Percentiles rank a stretch among this genome's conserved stretches.
Conservation (phyloP, 139 green algal genomes). For the Eudorina sp. region DNA sequence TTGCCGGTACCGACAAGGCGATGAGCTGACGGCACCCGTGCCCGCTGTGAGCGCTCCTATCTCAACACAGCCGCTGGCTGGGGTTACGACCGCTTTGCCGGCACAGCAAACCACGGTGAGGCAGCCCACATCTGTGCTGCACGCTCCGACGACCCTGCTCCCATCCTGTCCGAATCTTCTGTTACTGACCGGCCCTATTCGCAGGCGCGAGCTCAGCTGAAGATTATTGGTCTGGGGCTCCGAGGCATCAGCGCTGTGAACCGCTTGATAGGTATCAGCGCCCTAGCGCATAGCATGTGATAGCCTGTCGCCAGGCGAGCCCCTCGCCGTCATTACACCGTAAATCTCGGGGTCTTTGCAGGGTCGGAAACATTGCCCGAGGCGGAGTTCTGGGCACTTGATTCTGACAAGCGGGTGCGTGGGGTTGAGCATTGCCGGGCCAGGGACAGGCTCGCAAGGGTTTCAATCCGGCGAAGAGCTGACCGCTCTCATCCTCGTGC, state of each 20-base stretch:
- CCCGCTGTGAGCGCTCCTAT: no score
- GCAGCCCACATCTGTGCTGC: no score
- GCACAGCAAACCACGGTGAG: neutral
- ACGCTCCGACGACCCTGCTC: no score
- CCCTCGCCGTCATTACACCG: no score
- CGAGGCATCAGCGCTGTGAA: slow-evolving; percentile 73
- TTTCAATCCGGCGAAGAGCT: no score
- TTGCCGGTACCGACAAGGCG: slow-evolving; percentile 22
- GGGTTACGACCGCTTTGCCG: neutral
- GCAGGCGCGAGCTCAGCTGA: slow-evolving; percentile 48
- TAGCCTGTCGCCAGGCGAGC: no score
- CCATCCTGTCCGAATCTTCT: no score
- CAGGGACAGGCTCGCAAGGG: no score
- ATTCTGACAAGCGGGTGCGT: slow-evolving; percentile 56
- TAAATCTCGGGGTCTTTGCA: neutral
- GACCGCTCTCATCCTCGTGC: no score
- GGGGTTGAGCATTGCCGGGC: neutral
- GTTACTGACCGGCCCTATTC: no score
- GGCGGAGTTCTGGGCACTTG: slow-evolving; percentile 64
- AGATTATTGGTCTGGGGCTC: slow-evolving; percentile 75
- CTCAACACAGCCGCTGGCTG: neutral
- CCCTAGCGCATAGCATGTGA: no score
- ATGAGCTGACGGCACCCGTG: neutral
- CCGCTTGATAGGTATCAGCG: slow-evolving; percentile 70
- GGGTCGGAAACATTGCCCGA: slow-evolving; percentile 43